Evolutionary conservation across 1,139 yeast species (phyloP).

Genomic region (Candida frijolesensis): DNA sequence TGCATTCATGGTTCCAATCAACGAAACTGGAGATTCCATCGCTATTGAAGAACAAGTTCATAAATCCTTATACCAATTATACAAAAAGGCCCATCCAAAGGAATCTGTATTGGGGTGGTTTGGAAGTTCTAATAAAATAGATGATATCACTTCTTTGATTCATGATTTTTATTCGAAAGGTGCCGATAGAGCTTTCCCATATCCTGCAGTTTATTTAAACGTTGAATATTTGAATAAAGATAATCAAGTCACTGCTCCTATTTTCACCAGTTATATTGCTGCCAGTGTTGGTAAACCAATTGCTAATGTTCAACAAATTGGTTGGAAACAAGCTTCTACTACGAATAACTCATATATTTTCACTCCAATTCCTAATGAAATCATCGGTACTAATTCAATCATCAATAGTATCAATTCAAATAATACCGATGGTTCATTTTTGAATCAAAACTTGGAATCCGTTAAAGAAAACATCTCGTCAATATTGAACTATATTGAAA

Average conservation of each 20-base stretch:
- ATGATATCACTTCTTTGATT: constrained; percentile 76
- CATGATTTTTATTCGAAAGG: constrained; percentile 81
- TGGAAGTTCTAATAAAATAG: constrained; percentile 65
- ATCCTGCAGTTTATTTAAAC: constrained; percentile 80
- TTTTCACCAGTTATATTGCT: constrained; percentile 71
- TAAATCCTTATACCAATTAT: constrained; percentile 69
- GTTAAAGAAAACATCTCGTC: constrained; percentile 56
- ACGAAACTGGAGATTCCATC: constrained; percentile 73
- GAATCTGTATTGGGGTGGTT: constrained; percentile 88
- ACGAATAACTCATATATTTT: constrained; percentile 62
- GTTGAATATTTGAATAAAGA: constrained; percentile 48
- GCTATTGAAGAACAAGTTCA: constrained; percentile 77
- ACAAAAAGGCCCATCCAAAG: constrained; percentile 80
- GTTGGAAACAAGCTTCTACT: constrained; percentile 43
- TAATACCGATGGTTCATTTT: constrained; percentile 34
- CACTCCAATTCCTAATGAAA: constrained; percentile 74
- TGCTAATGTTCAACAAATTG: constrained; percentile 44
- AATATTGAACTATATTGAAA: constrained; percentile 52
- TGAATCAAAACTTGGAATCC: constrained; percentile 57
- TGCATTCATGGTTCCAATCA: constrained; percentile 83
- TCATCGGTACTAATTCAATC: constrained; percentile 48
- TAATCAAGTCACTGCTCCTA: constrained; percentile 37
- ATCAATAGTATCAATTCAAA: constrained; percentile 14
- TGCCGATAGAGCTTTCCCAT: constrained; percentile 69
- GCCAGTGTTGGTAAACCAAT: constrained; percentile 68